Conservation (phyloP, 2,329 filamentous ascomycete species). For the Penicillium crustosum region DNA sequence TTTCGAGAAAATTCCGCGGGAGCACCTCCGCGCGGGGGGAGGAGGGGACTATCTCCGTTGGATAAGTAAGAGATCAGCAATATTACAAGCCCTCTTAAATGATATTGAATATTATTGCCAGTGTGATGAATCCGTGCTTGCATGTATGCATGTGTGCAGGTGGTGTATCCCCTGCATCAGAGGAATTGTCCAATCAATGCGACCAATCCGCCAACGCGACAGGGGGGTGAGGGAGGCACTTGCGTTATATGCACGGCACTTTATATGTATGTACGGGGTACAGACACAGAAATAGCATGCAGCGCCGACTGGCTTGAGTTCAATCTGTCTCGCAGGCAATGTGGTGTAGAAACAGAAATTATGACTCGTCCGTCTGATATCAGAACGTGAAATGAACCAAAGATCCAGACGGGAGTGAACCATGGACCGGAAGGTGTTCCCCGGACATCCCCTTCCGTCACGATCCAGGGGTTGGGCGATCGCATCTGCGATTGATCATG, state of each 20-base stretch:
- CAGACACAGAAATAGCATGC: constrained; percentile 1
- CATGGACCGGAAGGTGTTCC: constrained; percentile 23
- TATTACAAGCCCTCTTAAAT: background rate
- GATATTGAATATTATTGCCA: background rate
- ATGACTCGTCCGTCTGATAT: constrained; percentile 8
- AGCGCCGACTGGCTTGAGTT: background rate
- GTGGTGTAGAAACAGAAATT: background rate
- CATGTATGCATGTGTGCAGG: background rate
- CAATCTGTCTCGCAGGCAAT: background rate
- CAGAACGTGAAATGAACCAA: constrained; percentile 11
- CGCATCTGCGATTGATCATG: constrained; percentile 7
- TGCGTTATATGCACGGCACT: constrained; percentile 2
- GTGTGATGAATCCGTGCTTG: constrained; percentile 4
- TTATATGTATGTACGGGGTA: background rate
- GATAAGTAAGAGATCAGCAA: constrained; percentile 1
- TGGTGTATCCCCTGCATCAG: constrained; percentile 13
- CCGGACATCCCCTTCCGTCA: constrained; percentile 17
- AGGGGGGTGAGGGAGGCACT: background rate
- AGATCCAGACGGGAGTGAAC: constrained; percentile 22
- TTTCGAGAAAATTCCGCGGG: constrained; percentile 28
- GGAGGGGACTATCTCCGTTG: background rate
- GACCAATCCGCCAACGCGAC: background rate
- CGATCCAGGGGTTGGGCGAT: constrained; percentile 14
- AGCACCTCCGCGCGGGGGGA: constrained; percentile 15
- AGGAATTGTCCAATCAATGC: constrained; percentile 3